Base-by-base conservation (phyloP, 768 basidiomycete genomes). In the Boletus vermiculosoides region DNA sequence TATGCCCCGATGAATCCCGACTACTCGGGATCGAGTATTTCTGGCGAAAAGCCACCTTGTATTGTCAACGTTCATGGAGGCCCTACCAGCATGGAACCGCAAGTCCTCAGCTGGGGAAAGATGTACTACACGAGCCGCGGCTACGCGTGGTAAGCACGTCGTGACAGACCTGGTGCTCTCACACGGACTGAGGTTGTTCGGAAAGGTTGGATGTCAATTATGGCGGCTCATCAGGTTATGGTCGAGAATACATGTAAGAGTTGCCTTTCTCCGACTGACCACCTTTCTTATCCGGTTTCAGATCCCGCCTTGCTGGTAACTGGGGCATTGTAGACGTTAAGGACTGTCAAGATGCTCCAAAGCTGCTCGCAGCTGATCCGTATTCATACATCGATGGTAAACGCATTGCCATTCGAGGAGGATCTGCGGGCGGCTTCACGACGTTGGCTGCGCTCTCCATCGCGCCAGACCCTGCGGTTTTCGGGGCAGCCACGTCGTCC, bases 261-360 rank as follows among this genome's bases (percentile, higher is more conserved):
- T 23, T 25, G 4, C 13, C 31, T 22, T 20, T 40, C 11, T 1
- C 31, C 12, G 23, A n/a, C 18, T 0, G 52, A 51, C n/a, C 1
- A 1, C n/a, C 7, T 45, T 46, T 56, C 41, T 42, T 4, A 64
- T 31, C 13, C n/a, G 18, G 25, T 31, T 45, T 75, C 74, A 71
- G 69, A 50, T 55, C 78, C 79, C 52, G 86, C 16, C 81, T 93
- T 4, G 74, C 75, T 39, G 79, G 77, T 6, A 73, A 82, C 13
- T 94, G 92, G 92, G 92, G 90, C 4, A 61, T 90, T 15, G 80
- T 85, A 9, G 92, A 94, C 62, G 79, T 87, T 1, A 72, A 79
- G 20, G 92, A 94, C 65, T 83, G 82, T 56, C 82, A 60, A 37
- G 69, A 72, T n/a, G 83, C 87, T 3, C 80, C 83, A 0, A 72